Percentiles rank a stretch among this genome's conserved stretches.
phyloP scores from a whole-genome alignment of 2,329 filamentous ascomycete genomes.

The Sphaerulina populicola region DNA sequence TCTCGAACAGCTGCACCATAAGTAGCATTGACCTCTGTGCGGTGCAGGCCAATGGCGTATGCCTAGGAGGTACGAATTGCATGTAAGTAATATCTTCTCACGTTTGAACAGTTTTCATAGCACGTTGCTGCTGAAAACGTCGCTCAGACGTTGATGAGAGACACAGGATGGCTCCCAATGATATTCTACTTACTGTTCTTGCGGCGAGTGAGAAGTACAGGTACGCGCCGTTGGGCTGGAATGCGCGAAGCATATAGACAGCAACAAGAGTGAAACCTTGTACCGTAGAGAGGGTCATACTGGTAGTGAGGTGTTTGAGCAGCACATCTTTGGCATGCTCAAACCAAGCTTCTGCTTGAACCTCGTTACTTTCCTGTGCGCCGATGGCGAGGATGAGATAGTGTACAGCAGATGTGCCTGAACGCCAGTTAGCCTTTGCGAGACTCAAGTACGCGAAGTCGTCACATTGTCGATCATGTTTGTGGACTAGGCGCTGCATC shows the following conservation, averaged over 20 bases:
- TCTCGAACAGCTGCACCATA: conserved; percentile 32
- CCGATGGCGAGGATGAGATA: conserved; percentile 47
- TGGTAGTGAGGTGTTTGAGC: conserved; percentile 41
- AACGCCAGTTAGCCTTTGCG: background rate
- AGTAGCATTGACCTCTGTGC: conserved; percentile 45
- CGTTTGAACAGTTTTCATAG: no score
- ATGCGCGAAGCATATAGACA: conserved; percentile 46
- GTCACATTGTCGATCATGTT: no score
- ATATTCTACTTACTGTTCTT: conserved; percentile 29
- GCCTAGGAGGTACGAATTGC: conserved; percentile 21
- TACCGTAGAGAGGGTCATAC: conserved; percentile 44
- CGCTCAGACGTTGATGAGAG: no score
- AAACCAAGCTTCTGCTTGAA: conserved; percentile 42
- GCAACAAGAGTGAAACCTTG: conserved; percentile 47
- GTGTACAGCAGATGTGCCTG: conserved; percentile 39
- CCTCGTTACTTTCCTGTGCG: conserved; percentile 38
- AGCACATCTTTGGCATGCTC: conserved; percentile 40
- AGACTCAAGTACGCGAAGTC: background rate
- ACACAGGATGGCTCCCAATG: no score
- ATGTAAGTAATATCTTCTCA: no score
- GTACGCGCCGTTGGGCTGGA: conserved; percentile 47
- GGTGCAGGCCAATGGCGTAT: conserved; percentile 46
- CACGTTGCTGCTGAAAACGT: no score
- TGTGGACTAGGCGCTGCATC: no score
- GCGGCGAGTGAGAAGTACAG: conserved; percentile 45